Percentiles rank a stretch among this genome's conserved stretches.
These are phyloP conservation scores for Candida tropicalis DNA, from an alignment of 1,139 yeast species.

Conservation along the genomic window DNA sequence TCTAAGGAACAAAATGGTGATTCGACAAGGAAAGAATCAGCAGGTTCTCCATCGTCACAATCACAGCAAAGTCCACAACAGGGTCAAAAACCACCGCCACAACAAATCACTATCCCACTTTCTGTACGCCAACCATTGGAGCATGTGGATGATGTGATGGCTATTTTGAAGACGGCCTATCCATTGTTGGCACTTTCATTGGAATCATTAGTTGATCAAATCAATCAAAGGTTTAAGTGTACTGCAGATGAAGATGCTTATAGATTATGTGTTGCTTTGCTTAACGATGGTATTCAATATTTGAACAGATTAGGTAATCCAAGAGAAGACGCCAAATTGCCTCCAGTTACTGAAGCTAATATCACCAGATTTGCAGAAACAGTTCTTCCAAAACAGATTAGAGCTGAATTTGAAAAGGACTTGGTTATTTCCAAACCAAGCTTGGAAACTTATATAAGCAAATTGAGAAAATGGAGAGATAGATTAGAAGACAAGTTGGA, in stretches of 20 bases:
- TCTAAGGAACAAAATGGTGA: constrained; percentile 4
- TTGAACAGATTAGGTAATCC: constrained; percentile 85
- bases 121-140: constrained; percentile 79
- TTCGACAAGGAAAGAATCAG: not conserved
- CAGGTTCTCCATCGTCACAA: constrained; percentile 15
- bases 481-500: constrained; percentile 90
- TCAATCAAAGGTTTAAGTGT: constrained; percentile 90
- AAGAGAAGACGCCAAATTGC: constrained; percentile 83
- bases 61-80: constrained; percentile 7
- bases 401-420: constrained; percentile 91
- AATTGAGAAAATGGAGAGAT: constrained; percentile 90
- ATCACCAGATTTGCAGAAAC: constrained; percentile 91
- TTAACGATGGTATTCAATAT: constrained; percentile 91
- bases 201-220: constrained; percentile 94
- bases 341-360: constrained; percentile 90
- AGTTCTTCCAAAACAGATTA: constrained; percentile 84
- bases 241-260: constrained; percentile 97
- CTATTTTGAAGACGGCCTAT: constrained; percentile 92
- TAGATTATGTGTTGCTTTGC: constrained; percentile 84
- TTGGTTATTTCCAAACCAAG: constrained; percentile 88
- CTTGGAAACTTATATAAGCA: constrained; percentile 80
- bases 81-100: constrained; percentile 5
- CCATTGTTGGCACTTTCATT: constrained; percentile 90
- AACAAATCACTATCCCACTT: constrained; percentile 15
- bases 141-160: constrained; percentile 93